phyloP scores from a whole-genome alignment of 2,329 filamentous ascomycete genomes.

The Lasiodiplodia sp. region DNA sequence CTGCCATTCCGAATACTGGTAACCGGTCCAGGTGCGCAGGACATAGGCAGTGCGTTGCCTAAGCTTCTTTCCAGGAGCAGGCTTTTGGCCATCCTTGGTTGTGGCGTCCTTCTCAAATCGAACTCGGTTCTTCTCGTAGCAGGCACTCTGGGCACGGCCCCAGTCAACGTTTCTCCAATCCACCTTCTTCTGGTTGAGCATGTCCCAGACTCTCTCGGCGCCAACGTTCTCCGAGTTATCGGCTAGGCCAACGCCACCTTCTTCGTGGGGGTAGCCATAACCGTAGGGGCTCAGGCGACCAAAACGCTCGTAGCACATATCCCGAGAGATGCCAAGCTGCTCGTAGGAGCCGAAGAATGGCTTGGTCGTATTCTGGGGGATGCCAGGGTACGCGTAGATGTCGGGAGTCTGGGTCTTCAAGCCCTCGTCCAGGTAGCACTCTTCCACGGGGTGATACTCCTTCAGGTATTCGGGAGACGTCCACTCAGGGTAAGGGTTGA shows the following conservation, averaged over 20 bases:
- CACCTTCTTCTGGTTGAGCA: constrained; percentile 61
- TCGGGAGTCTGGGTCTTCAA: constrained; percentile 63
- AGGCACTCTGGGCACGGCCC: constrained; percentile 56
- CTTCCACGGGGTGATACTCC: constrained; percentile 60
- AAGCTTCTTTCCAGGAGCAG: constrained; percentile 48
- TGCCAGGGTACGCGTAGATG: constrained; percentile 68
- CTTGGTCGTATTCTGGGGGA: constrained; percentile 57
- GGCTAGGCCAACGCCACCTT: constrained; percentile 58
- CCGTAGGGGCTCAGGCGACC: constrained; percentile 60
- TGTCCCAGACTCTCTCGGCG: constrained; percentile 60
- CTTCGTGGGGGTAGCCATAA: constrained; percentile 55
- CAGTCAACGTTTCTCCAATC: constrained; percentile 59
- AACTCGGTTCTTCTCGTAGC: constrained; percentile 57
- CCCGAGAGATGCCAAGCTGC: constrained; percentile 55
- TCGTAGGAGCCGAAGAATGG: constrained; percentile 59
- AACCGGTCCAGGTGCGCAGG: constrained; percentile 84
- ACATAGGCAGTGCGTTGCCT: constrained; percentile 78
- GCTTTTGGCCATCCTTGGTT: constrained; percentile 36
- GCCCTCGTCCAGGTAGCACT: constrained; percentile 69
- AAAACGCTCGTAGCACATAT: constrained; percentile 60
- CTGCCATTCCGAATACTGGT: constrained; percentile 78
- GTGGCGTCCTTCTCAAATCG: constrained; percentile 51
- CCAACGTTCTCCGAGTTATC: constrained; percentile 54
- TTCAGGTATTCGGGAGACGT: constrained; percentile 53
- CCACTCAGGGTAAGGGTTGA: constrained; percentile 56